phyloP scores from a whole-genome alignment of 2,329 filamentous ascomycete genomes.

The Alternaria tenuissima region DNA sequence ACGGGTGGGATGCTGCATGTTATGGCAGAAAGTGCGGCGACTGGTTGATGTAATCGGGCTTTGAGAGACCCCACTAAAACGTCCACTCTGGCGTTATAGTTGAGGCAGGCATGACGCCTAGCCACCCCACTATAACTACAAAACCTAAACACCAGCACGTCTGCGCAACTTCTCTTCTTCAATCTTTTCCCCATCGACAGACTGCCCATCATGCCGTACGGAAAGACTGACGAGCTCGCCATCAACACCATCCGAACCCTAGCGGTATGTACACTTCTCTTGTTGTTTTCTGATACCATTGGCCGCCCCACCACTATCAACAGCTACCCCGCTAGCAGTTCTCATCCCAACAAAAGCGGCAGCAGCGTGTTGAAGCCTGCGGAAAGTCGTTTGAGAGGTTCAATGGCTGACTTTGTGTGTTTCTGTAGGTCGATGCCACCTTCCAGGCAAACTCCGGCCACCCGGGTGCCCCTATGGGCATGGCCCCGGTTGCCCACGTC shows the following conservation, averaged over 20 bases:
- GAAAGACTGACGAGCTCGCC: constrained; percentile 85
- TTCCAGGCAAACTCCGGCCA: constrained; percentile 96
- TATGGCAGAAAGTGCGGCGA: constrained; percentile 13
- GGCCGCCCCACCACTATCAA: constrained; percentile 28
- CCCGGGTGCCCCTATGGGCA: constrained; percentile 96
- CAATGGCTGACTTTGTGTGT: constrained; percentile 44
- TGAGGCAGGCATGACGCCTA: constrained; percentile 20
- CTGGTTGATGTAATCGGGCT: constrained; percentile 25
- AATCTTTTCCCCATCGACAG: constrained; percentile 21
- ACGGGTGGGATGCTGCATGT: constrained; percentile 5
- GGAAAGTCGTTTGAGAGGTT: background rate
- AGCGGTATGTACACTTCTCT: constrained; percentile 72
- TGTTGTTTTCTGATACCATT: constrained; percentile 4
- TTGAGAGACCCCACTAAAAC: constrained; percentile 16
- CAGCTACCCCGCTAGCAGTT: constrained; percentile 39
- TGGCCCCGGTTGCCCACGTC: constrained; percentile 96
- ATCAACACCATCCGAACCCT: constrained; percentile 98
- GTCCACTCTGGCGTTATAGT: constrained; percentile 15
- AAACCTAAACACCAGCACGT: constrained; percentile 21
- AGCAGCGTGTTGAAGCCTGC: background rate
- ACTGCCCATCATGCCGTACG: constrained; percentile 78
- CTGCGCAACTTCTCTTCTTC: constrained; percentile 26
- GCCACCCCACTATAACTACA: constrained; percentile 29
- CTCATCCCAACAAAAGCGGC: constrained; percentile 28
- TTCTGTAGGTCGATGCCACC: constrained; percentile 90